Evolutionary conservation across 371 early-diverging fungal species (phyloP), one percentile per base, ranked within the genome.

Genomic region (Cokeromyces recurvatus): DNA sequence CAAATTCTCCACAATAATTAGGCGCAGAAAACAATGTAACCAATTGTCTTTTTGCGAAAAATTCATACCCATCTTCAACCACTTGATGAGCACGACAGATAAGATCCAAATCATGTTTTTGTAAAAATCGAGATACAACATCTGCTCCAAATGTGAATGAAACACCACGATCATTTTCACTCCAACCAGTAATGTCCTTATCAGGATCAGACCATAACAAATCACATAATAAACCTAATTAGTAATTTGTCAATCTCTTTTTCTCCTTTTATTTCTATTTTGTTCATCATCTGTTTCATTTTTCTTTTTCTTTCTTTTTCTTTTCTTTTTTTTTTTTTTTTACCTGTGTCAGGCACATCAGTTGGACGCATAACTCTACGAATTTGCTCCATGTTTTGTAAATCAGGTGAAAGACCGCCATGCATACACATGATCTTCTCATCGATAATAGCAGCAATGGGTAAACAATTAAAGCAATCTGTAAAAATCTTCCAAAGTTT

Each of bases 1-100:
- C 95, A 74, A 97, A 98, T 70, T 97, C 98, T 38, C 98, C 98
- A 67, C 99, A 99, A 59, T 98, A 99, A 68, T 99, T 98, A 42
- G 98, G 98, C 12, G 99, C 98, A 17, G 91, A 90, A 59, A 97
- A 99, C 27, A 99, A 71, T 10, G 99, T 99, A 7, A 99, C 98
- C 20, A 97, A 67, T 39, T 87, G 85, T 38, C 95, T 80, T 57
- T 94, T 87, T 46, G 90, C 90, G 79, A 97, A 97, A 68, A 99
- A 99, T 66, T 97, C 97, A 64, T 99, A 99, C 10, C 99, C 98
- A 55, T 97, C 97, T 66, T 99, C 98, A 16, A 99, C 98, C 1
- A 99, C 98, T 86, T 94, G 93, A 66, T 99, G 99, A 1, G 98
- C 99, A 43, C 99, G 83, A 66, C 94, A 93, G 16, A 97, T 84